Evolutionary conservation across 2,329 filamentous ascomycete genomes (phyloP).

Genomic region (Colletotrichum caudatum): DNA sequence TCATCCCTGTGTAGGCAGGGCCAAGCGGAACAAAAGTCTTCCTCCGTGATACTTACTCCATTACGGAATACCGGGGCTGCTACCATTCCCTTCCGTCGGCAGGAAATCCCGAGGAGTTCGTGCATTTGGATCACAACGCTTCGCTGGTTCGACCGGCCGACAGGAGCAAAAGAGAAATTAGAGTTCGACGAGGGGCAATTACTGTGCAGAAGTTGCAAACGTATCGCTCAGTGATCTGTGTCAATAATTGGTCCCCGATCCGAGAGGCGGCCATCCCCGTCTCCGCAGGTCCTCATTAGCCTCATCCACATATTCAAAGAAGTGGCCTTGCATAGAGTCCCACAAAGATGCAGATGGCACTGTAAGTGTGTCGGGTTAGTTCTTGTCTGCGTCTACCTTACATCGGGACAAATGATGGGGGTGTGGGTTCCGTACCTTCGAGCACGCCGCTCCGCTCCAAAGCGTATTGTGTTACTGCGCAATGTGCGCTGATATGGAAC

Average conservation of each 20-base stretch:
- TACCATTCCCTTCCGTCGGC: neutral
- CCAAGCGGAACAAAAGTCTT: neutral
- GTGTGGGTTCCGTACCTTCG: slow-evolving; percentile 25
- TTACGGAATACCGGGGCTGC: neutral
- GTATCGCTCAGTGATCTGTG: slow-evolving; percentile 1
- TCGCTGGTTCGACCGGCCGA: neutral
- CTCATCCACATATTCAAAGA: slow-evolving; percentile 43
- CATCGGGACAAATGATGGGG: neutral
- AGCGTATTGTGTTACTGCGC: slow-evolving; percentile 45
- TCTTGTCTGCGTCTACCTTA: neutral
- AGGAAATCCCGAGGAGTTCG: neutral
- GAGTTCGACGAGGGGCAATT: neutral
- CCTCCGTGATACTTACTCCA: neutral
- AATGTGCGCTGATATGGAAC: slow-evolving; percentile 46
- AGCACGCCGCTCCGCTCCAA: slow-evolving; percentile 40
- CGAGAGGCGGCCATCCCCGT: slow-evolving; percentile 19
- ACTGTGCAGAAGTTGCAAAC: neutral
- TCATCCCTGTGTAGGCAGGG: neutral
- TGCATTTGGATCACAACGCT: slow-evolving; percentile 13
- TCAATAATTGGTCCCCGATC: neutral
- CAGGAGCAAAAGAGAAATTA: neutral
- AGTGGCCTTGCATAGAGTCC: slow-evolving; percentile 44
- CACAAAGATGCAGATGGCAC: slow-evolving; percentile 42
- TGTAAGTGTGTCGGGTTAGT: slow-evolving; percentile 23
- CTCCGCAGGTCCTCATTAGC: slow-evolving; percentile 40